A percentile compares a stretch with the other conserved stretches of the same genome.
Evolutionary conservation across 192 early-diverging fungal genomes (phyloP).

Genomic region (Pecoramyces ruminantium): DNA sequence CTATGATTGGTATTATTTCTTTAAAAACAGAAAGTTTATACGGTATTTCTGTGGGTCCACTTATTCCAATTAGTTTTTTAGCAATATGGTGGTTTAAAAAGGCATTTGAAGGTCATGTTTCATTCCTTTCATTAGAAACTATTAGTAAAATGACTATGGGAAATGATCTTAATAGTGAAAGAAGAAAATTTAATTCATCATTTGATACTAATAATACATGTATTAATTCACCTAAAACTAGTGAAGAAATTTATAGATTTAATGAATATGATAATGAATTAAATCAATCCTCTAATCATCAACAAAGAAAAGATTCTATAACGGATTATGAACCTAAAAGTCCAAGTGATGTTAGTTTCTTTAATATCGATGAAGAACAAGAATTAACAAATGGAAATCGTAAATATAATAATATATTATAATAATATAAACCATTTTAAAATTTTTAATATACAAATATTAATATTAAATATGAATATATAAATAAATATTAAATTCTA

Average conservation of each 20-base stretch:
- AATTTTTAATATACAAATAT: too few relatives aligned
- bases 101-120: background rate
- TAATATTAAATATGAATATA: too few relatives aligned
- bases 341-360: background rate
- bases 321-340: background rate
- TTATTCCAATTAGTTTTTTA: background rate
- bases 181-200: background rate
- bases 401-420: too few relatives aligned
- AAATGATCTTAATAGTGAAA: background rate
- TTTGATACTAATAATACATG: background rate
- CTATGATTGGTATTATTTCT: conserved; percentile 32
- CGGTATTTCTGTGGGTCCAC: background rate
- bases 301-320: background rate
- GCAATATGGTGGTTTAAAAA: background rate
- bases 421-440: too few relatives aligned
- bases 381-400: too few relatives aligned
- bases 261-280: background rate
- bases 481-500: too few relatives aligned
- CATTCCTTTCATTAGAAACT: background rate
- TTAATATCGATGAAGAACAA: background rate
- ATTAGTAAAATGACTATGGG: background rate
- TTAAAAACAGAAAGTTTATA: conserved; percentile 7
- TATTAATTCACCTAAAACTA: background rate
- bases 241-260: background rate
- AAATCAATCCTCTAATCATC: background rate